Conservation (phyloP, 2,329 filamentous ascomycete species). For the Mycosphaerella arachidis region DNA sequence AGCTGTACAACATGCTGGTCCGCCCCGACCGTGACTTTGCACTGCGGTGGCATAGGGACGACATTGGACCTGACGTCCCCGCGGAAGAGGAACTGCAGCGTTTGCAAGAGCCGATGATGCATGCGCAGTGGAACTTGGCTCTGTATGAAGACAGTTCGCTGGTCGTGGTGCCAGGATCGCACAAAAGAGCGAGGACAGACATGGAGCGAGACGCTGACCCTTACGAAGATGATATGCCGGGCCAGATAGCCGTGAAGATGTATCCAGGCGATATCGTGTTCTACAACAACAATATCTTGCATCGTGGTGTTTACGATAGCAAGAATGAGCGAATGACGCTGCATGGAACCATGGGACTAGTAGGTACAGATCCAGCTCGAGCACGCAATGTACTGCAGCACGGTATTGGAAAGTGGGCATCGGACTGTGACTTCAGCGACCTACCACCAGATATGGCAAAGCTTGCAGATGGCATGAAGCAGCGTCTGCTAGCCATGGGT, state of each 20-base stretch:
- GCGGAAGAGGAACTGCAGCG: conserved; percentile 62
- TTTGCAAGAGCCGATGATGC: conserved; percentile 59
- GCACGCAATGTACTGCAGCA: conserved; percentile 73
- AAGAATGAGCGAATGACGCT: conserved; percentile 62
- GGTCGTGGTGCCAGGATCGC: conserved; percentile 72
- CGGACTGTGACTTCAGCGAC: conserved; percentile 51
- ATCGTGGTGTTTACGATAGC: conserved; percentile 62
- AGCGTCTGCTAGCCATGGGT: conserved; percentile 59
- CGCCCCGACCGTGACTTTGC: conserved; percentile 66
- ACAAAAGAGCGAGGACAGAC: conserved; percentile 65
- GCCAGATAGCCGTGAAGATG: conserved; percentile 62
- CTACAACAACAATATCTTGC: conserved; percentile 86
- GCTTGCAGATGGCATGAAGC: conserved; percentile 61
- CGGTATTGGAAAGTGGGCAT: conserved; percentile 64
- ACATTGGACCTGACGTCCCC: conserved; percentile 63
- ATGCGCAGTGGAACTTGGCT: conserved; percentile 85
- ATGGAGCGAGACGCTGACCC: conserved; percentile 64
- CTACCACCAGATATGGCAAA: conserved; percentile 38
- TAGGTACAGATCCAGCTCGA: conserved; percentile 50
- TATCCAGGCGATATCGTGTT: conserved; percentile 75
- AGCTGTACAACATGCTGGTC: conserved; percentile 82
- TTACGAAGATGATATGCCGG: conserved; percentile 58
- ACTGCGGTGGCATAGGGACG: conserved; percentile 81
- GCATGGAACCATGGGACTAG: conserved; percentile 66
- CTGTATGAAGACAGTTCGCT: conserved; percentile 70